A percentile compares a stretch with the other conserved stretches of the same genome.
Evolutionary conservation across 805 yeast species (phyloP).

Genomic region (Spathaspora arborariae): DNA sequence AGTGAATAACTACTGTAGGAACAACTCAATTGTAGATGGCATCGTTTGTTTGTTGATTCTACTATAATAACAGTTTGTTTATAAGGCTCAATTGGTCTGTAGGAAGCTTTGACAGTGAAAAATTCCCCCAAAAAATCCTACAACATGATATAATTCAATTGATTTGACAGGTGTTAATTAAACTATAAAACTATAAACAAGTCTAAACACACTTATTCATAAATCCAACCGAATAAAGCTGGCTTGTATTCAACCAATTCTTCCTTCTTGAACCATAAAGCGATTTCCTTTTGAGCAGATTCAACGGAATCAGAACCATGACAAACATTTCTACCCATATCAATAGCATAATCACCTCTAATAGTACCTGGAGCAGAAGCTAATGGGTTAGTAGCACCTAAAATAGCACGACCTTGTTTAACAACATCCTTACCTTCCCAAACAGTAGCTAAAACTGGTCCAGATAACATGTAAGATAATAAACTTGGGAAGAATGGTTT

Average conservation of each 20-base stretch:
- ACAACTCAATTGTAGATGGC: not conserved
- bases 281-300: conserved; percentile 93
- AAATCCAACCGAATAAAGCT: conserved; percentile 82
- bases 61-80: no score
- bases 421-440: conserved; percentile 99
- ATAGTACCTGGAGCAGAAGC: conserved; percentile 98
- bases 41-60: no score
- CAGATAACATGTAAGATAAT: conserved; percentile 94
- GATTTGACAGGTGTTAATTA: not conserved
- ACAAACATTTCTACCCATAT: conserved; percentile 98
- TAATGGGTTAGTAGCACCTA: conserved; percentile 99
- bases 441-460: conserved; percentile 98
- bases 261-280: conserved; percentile 96
- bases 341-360: conserved; percentile 98
- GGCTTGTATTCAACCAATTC: conserved; percentile 92
- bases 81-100: not conserved
- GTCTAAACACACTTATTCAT: conserved; percentile 62
- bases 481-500: conserved; percentile 99
- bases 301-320: conserved; percentile 99
- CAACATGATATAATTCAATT: no score
- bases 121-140: no score
- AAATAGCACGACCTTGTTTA: conserved; percentile 94
- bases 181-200: not conserved
- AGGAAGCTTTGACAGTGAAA: no score
- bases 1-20: not conserved